Conservation (phyloP, 805 yeast species). For the Metschnikowia peoriensis region DNA sequence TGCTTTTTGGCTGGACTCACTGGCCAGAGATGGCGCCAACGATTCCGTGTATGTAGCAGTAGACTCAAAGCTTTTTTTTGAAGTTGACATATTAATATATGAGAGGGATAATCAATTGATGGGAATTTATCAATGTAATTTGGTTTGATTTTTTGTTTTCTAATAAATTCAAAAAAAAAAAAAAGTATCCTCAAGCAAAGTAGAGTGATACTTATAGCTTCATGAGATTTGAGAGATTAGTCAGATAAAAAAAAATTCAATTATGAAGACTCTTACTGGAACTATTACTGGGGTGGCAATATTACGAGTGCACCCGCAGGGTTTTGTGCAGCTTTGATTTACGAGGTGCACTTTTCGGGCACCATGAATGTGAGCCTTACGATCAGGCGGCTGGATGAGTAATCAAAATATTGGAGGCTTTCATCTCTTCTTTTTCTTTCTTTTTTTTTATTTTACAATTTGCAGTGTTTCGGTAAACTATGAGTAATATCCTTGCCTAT, state of each 20-base stretch:
- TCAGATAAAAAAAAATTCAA: too few species aligned
- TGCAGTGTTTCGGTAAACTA: too few species aligned
- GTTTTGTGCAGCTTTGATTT: neutral
- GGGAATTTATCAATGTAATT: neutral
- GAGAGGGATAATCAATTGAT: neutral
- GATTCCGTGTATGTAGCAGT: constrained; percentile 7
- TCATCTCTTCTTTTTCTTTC: too few species aligned
- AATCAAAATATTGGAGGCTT: neutral
- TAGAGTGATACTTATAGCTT: too few species aligned
- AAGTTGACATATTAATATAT: constrained; percentile 1
- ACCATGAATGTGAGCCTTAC: neutral
- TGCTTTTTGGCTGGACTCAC: neutral
- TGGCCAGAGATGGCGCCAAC: constrained; percentile 7
- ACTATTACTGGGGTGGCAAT: neutral
- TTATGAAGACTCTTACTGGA: neutral
- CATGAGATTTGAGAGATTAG: too few species aligned
- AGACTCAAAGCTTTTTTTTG: constrained; percentile 14
- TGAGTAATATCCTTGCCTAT: too few species aligned
- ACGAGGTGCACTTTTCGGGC: constrained; percentile 1
- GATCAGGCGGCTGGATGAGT: constrained; percentile 2
- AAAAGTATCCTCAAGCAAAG: too few species aligned
- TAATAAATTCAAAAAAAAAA: neutral
- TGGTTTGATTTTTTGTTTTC: too few species aligned
- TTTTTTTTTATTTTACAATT: too few species aligned
- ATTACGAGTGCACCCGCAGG: neutral